phyloP scores from a whole-genome alignment of 2,329 filamentous ascomycete genomes.

The Colletotrichum echinochloae region DNA sequence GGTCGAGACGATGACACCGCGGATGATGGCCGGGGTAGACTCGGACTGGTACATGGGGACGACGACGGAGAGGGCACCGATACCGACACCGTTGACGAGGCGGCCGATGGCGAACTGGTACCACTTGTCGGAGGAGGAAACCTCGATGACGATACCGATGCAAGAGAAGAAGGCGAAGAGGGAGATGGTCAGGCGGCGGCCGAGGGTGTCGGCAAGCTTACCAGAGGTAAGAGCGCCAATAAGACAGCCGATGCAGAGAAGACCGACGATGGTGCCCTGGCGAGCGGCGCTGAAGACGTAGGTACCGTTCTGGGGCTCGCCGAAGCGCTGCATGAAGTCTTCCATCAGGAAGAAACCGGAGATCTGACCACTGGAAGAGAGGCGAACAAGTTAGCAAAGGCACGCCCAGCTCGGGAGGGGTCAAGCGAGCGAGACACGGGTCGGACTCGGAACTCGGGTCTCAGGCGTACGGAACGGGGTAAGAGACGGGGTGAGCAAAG shows the following conservation, averaged over 20 bases:
- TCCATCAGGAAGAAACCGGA: constrained; percentile 72
- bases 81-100: constrained; percentile 74
- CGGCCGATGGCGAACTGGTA: constrained; percentile 74
- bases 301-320: constrained; percentile 53
- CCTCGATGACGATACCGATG: constrained; percentile 73
- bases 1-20: constrained; percentile 71
- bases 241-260: constrained; percentile 71
- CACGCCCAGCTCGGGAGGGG: neutral
- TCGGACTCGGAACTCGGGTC: no score
- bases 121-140: constrained; percentile 68
- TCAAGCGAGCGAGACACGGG: neutral
- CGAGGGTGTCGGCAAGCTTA: constrained; percentile 70
- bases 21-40: constrained; percentile 72
- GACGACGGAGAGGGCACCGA: constrained; percentile 72
- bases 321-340: constrained; percentile 68
- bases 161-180: constrained; percentile 71
- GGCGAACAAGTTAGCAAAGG: constrained; percentile 3
- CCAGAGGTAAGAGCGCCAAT: constrained; percentile 69
- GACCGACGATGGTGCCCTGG: constrained; percentile 72
- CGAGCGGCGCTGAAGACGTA: constrained; percentile 67
- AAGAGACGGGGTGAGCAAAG: neutral
- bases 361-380: constrained; percentile 63
- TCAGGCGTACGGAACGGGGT: no score
- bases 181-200: constrained; percentile 72
- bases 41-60: constrained; percentile 79